Percentiles rank a stretch among this genome's conserved stretches.
Conservation (phyloP, 2,329 filamentous ascomycete genomes). For the Epichloe sibirici region DNA sequence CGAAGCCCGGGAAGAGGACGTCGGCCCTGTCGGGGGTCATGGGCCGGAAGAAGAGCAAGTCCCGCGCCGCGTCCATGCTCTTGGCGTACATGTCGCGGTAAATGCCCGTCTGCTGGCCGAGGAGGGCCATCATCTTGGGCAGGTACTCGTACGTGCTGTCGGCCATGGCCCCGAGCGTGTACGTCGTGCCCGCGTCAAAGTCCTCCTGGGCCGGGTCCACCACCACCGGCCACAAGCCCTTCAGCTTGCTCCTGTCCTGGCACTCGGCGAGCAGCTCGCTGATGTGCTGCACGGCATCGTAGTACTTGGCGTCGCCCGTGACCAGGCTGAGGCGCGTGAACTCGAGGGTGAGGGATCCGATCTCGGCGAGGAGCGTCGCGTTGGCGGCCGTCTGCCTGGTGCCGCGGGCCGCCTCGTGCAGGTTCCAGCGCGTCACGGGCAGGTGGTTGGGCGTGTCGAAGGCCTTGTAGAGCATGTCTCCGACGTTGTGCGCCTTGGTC, state of each 20-base stretch:
- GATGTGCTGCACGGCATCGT: slow-evolving; percentile 60
- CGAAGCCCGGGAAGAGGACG: slow-evolving; percentile 47
- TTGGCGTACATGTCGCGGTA: slow-evolving; percentile 53
- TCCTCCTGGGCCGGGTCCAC: slow-evolving; percentile 45
- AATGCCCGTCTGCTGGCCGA: slow-evolving; percentile 45
- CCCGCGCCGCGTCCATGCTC: slow-evolving; percentile 45
- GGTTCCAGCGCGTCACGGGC: slow-evolving; percentile 24
- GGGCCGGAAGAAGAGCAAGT: slow-evolving; percentile 57
- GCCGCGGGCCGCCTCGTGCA: slow-evolving; percentile 14
- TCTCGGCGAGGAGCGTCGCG: slow-evolving; percentile 39
- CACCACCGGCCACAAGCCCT: slow-evolving; percentile 60
- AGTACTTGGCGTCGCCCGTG: slow-evolving; percentile 57
- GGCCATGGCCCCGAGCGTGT: slow-evolving; percentile 37
- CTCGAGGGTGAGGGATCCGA: slow-evolving; percentile 58
- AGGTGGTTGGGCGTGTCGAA: slow-evolving; percentile 41
- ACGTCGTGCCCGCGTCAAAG: slow-evolving; percentile 26
- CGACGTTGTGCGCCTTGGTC: slow-evolving; percentile 36
- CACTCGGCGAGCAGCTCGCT: slow-evolving; percentile 52
- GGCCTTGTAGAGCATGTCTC: slow-evolving; percentile 38
- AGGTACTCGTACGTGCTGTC: slow-evolving; percentile 50
- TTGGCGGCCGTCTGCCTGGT: slow-evolving; percentile 9
- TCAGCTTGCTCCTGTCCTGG: slow-evolving; percentile 55
- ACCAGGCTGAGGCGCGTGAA: slow-evolving; percentile 61
- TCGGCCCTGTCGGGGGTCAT: slow-evolving; percentile 49
- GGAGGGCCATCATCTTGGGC: slow-evolving; percentile 49